Conservation (phyloP, 2,329 filamentous ascomycete species). For the Colletotrichum sublineola region DNA sequence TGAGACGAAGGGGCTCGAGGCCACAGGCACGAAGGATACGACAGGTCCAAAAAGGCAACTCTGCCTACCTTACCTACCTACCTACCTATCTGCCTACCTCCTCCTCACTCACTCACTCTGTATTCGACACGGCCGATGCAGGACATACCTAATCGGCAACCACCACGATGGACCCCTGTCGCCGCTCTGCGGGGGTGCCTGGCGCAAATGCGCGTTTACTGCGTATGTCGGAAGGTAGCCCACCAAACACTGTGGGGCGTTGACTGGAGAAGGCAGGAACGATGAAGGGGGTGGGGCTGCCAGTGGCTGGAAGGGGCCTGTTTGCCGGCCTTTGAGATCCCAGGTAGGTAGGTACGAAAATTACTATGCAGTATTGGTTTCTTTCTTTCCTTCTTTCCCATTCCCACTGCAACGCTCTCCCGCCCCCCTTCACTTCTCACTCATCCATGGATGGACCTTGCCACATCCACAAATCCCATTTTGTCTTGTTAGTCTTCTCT, state of each 20-base stretch:
- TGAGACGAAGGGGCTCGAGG: slow-evolving; percentile 32
- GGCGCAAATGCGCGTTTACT: slow-evolving; percentile 38
- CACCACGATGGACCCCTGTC: slow-evolving; percentile 12
- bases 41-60: background rate
- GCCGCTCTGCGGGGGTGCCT: slow-evolving; percentile 33
- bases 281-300: slow-evolving; percentile 12
- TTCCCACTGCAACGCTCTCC: background rate
- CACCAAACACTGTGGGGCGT: background rate
- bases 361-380: too few species aligned
- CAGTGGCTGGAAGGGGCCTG: slow-evolving; percentile 35
- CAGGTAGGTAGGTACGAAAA: background rate
- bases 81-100: too few species aligned
- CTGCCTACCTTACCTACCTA: too few species aligned
- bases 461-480: background rate
- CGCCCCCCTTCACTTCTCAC: slow-evolving; percentile 9
- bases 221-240: slow-evolving; percentile 30
- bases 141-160: slow-evolving; percentile 12
- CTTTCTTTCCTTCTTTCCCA: background rate
- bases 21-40: slow-evolving; percentile 12
- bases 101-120: too few species aligned
- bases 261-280: slow-evolving; percentile 9
- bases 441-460: background rate
- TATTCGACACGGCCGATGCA: background rate
- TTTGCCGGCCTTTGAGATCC: slow-evolving; percentile 29
- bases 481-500: background rate